Base-by-base conservation (phyloP, 2,329 filamentous ascomycete genomes). In the Fusarium veterinarium region DNA sequence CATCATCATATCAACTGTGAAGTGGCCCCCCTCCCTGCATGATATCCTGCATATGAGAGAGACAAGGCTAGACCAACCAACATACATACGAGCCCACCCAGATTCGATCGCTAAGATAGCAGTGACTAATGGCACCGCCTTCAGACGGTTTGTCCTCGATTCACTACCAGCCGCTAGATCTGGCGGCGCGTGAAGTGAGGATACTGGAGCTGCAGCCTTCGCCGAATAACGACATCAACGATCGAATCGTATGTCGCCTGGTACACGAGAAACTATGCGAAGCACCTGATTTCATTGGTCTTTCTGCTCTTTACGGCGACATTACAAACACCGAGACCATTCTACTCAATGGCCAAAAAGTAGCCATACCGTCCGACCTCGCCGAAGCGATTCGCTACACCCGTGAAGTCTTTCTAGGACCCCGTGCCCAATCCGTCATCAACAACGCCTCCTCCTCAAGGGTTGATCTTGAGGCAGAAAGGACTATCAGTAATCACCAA, bases 291-390 rank as follows among this genome's bases (percentile, higher is more conserved):
- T 75, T 71, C 31, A 73, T 75, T 19, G 74, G 74, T 3, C 71
- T 75, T 8, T 75, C 74, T 6, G 64, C 74, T 6, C 74, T 75
- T 1, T 75, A 74, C 37, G 74, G 74, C 20, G 72, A 75, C 37
- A 48, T 75, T 19, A 53, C 69, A 30, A 64, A 64, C 20, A 75
- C 74, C 1, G 74, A 75, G n/a, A 38, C 49, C 38, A 75, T 75
- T 48, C 3, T 60, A 0, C 51, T 75, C 19, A 75, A 75, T 13
- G 71, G 74, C 6, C 51, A 44, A 9, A 67, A 44, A 25, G 71
- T 75, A 11, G 33, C 64, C 31, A 68, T 75, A 40, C 74, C 74
- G 9, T 44, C 33, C 11, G 51, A 75, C 12, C 45, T 75, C 12
- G 71, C 74, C 23, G 55, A 71, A 41, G 73, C 73, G 4, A 42